Base-by-base conservation (phyloP, 352 stramenopile species). In the Phytophthora constricta region DNA sequence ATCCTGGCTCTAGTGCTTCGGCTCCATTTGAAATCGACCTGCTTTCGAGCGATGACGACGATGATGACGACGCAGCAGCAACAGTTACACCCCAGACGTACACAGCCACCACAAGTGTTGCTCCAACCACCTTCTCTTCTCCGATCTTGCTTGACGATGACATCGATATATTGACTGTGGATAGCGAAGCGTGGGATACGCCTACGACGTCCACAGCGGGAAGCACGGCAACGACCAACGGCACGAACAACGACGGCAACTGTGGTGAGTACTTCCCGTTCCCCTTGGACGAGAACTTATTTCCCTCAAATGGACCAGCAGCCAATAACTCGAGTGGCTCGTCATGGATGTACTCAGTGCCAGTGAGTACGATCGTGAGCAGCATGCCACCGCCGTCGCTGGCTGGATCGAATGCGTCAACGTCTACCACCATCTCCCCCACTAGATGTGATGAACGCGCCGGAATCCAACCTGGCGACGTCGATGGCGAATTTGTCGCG, bases 1-100 rank as follows among this genome's bases (percentile, higher is more conserved):
- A 33, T 1, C 25, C 50, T 43, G 69, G 61, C 45, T 76, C 64
- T 22, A 79, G 56, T 62, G 62, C 69, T 27, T 22, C 57, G 22
- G 68, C 73, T 19, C 82, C 84, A 3, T 66, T 92, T 31, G 86
- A 91, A 46, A 95, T 95, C 39, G 85, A 93, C 68, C 63, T 95
- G 22, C 57, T 91, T 17, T 85, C 79, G 7, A 91, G 80, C 27
- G 85, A 91, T 41, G 85, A 92, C 23, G 87, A 95, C 56, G 77
- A 86, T 9, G 79, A 79, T 0, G 75, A 68, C 9, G 62, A 76
- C 9, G 5, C 50, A 20, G 34, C n/a, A n/a, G n/a, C n/a, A n/a
- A n/a, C n/a, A n/a, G 60, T 42, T 11, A 33, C 20, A 50, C 45
- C 39, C 19, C 58, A 65, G 47, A 60, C 49, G 26, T 41, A 48